Evolutionary conservation across 2,329 filamentous ascomycete genomes (phyloP).

Genomic region (Fusarium siculi): DNA sequence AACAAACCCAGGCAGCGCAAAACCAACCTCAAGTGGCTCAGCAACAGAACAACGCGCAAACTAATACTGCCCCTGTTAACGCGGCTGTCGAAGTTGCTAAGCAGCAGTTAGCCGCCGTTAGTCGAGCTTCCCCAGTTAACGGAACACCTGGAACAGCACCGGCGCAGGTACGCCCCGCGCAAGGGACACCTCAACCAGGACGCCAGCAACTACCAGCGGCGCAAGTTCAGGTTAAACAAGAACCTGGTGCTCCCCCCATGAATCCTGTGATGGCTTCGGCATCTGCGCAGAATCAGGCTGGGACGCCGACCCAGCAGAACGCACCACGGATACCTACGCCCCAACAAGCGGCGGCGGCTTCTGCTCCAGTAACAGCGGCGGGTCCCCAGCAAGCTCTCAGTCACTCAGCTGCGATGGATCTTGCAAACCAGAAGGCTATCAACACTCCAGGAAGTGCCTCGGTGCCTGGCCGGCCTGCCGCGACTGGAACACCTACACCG

Average conservation of each 20-base stretch:
- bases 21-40: constrained; percentile 31
- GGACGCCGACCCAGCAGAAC: constrained; percentile 62
- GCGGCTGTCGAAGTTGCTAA: constrained; percentile 59
- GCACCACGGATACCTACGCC: constrained; percentile 61
- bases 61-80: constrained; percentile 53
- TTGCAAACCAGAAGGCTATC: constrained; percentile 57
- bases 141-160: constrained; percentile 41
- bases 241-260: constrained; percentile 55
- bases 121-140: constrained; percentile 46
- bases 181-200: constrained; percentile 41
- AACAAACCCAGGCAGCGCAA: constrained; percentile 33
- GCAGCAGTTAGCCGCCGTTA: constrained; percentile 49
- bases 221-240: constrained; percentile 47
- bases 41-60: constrained; percentile 44
- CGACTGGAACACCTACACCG: constrained; percentile 46
- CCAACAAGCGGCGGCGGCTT: constrained; percentile 58
- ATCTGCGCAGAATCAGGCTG: constrained; percentile 52
- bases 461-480: constrained; percentile 47
- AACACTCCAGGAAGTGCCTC: constrained; percentile 49
- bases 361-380: constrained; percentile 51
- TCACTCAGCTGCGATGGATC: constrained; percentile 61
- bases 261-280: constrained; percentile 58
- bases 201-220: constrained; percentile 29
- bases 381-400: constrained; percentile 57
- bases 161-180: constrained; percentile 44